Evolutionary conservation across 1,139 yeast genomes (phyloP), one percentile per base, ranked within the genome.

Genomic region (Oligophagozyma castellii): DNA sequence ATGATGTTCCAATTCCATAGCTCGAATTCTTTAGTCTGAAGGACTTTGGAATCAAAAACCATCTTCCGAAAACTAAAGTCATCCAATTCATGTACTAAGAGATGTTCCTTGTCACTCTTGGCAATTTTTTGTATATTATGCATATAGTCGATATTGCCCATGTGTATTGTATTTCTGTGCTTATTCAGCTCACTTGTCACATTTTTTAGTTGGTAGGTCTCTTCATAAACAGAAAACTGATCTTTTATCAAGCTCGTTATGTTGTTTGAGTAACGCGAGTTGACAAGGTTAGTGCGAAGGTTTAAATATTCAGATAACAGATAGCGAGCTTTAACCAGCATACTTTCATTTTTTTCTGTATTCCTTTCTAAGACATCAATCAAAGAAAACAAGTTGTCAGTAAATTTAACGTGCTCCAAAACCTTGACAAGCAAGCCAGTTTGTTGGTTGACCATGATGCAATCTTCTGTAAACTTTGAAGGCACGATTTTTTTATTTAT

Each of bases 1-100:
- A 86, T 58, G 1, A 73, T 58, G 19, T 66, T 67, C 94, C 96
- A 86, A 46, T 84, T 76, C 99, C 99, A 92, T 29, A 73, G 74
- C 3, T 73, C 63, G 46, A 67, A 84, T 31, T 76, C 83, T 46
- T 86, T 89, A 0, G 93, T 73, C 5, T 77, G 66, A 26, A 83
- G 53, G 2, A 89, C 84, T 38, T 67, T 73, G 0, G 94, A 73
- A 29, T 75, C 75, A 23, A 60, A 57, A 5, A 89, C 61, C 58
- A 80, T 60, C 32, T 66, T 64, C 41, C 78, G 74, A 43, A 86
- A 71, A 28, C 75, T 76, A 0, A 60, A 40, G 34, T 84, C 95
- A 43, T 81, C 93, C 19, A 78, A 61, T 29, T 67, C 63, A 19
- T 62, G 61, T 5, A 70, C 66, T 30, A 51, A 31, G 3, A 70